Conservation (phyloP, 441 rosid species). For the Sinapis alba region DNA sequence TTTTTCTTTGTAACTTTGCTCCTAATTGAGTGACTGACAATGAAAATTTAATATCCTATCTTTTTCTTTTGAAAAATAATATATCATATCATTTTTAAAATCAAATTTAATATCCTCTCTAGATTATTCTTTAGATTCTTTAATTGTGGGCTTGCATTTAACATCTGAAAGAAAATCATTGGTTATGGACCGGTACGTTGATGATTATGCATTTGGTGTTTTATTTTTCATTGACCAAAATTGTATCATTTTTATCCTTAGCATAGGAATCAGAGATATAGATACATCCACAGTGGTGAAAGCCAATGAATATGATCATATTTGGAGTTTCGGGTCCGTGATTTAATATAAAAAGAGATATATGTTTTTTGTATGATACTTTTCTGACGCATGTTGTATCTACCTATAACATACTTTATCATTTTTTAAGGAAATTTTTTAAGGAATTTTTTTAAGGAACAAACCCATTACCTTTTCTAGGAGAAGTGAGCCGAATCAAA, state of each 20-base stretch:
- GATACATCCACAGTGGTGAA: constrained; percentile 88
- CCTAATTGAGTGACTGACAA: constrained; percentile 43
- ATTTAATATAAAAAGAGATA: background rate
- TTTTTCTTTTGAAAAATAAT: no score
- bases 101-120: background rate
- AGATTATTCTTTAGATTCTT: constrained; percentile 95
- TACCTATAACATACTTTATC: background rate
- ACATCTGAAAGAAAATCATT: constrained; percentile 96
- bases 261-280: constrained; percentile 95
- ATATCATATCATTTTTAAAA: background rate
- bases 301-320: constrained; percentile 72
- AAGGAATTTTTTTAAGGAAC: constrained; percentile 74
- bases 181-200: constrained; percentile 76
- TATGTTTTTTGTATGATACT: no score
- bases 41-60: background rate
- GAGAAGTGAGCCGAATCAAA: no score
- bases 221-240: background rate
- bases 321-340: constrained; percentile 86
- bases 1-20: background rate
- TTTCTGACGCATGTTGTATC: background rate
- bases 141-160: constrained; percentile 83
- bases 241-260: constrained; percentile 26
- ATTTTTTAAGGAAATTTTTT: background rate
- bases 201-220: background rate
- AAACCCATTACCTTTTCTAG: constrained; percentile 60